Evolutionary conservation across 2,329 filamentous ascomycete species (phyloP), one percentile per base, ranked within the genome.

Genomic region (Alternaria hordeiaustralica): DNA sequence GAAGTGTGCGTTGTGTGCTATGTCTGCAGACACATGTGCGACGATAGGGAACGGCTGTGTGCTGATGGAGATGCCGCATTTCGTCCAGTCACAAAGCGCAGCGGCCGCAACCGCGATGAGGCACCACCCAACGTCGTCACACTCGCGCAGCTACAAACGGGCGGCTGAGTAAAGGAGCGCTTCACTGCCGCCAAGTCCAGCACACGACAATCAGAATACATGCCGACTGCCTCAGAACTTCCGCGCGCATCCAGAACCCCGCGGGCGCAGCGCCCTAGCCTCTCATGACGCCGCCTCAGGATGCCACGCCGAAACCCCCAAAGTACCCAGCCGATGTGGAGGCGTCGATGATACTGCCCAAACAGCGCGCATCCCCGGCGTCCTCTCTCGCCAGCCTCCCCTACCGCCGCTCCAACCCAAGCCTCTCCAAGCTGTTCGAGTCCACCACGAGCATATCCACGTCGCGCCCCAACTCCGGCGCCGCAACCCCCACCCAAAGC

Each of bases 271-370:
- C 71, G 76, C 74, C 76, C 76, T 68, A 76, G 73, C 74, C 72
- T 74, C 75, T 70, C 71, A 80, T 81, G 79, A 80, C 76, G 75
- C 77, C 78, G 72, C 70, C 75, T 68, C 78, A 77, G 75, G 77
- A 80, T 79, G 79, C 69, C 72, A 72, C 72, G 67, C 74, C 78
- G 59, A 74, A 75, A 62, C 72, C 75, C 33, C 77, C 77, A 60
- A 75, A 70, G 64, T 78, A 76, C 68, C 67, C 75, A 62, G 90
- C 91, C 79, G 89, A 91, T 75, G 83, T 88, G 76, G 89, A 89
- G 70, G 86, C 88, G 71, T 87, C 90, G 62, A 82, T 86, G 76
- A 79, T 81, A 60, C 79, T 89, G 62, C 86, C 88, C 67, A 92
- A 90, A 82, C 87, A 90, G 61, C 82, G 84, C 65, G 81, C 75